Base-by-base conservation (phyloP, 2,329 filamentous ascomycete species). In the Diplocarpon mali region DNA sequence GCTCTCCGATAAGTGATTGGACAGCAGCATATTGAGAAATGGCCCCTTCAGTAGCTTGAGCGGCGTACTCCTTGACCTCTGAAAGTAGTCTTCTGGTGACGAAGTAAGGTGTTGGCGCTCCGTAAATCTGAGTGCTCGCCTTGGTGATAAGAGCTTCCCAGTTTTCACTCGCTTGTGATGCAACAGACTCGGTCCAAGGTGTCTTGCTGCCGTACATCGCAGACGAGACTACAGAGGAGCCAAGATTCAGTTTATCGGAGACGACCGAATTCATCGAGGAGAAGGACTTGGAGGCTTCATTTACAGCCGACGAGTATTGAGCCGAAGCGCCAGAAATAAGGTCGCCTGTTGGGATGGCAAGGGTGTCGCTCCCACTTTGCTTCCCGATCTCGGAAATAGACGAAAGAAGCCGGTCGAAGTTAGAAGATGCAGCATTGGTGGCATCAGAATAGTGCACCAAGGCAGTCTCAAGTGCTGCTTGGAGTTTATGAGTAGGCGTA, bases 1-100 rank as follows among this genome's bases (percentile, higher is more conserved):
- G 69, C 62, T 93, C 86, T 1, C 82, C 83, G 12, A 94, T 72
- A 2, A 92, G 72, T 11, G 74, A 76, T 59, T 80, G 78, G 5
- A 93, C 73, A 20, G 77, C 77, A 5, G 75, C 73, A 53, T 85
- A 89, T 55, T 86, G 81, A 38, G 73, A 70, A 5, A 69, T 68
- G 0, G 76, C 76, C 34, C 71, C 71, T 15, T 72, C 72, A 1
- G 78, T 79, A 5, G 76, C 81, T 35, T 80, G 76, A 10, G 75
- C 72, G 15, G 75, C 75, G 57, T 79, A 81, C 10, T 67, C 67
- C 28, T 70, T 70, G 3, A 73, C 79, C 49, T 72, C 69, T 5
- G 69, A 60, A 2, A 60, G 67, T 44, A 69, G 65, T 13, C 68
- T 61, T 31, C 17, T 67, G 65, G 45, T 70, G 59, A 55, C 55